Base-by-base conservation (phyloP, 129 eudicot genomes). In the Sambucus nigra region DNA sequence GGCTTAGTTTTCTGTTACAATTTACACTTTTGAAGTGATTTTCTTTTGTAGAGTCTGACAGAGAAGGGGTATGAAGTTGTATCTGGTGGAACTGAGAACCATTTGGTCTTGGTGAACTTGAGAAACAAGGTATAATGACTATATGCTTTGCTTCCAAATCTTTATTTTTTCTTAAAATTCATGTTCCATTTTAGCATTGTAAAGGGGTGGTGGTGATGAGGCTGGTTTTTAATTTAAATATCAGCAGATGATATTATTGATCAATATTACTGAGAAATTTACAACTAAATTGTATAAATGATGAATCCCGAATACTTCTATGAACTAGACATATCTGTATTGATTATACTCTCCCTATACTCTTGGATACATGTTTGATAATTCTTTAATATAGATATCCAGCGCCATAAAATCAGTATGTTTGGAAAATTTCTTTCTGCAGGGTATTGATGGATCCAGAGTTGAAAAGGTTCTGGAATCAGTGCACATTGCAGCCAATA, bases 371-470 rank as follows among this genome's bases (percentile, higher is more conserved):
- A n/a, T n/a, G n/a, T n/a, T n/a, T n/a, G n/a, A n/a, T n/a, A n/a
- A n/a, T n/a, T n/a, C n/a, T n/a, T n/a, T n/a, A n/a, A n/a, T n/a
- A n/a, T n/a, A n/a, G n/a, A n/a, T n/a, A n/a, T n/a, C n/a, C n/a
- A n/a, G n/a, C n/a, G n/a, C n/a, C n/a, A n/a, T n/a, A n/a, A n/a
- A n/a, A n/a, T n/a, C n/a, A n/a, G n/a, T n/a, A n/a, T n/a, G 27
- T 52, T 15, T 40, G 60, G 46, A 22, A 22, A 33, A 8, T 38
- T 24, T 15, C 25, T 54, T n/a, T 61, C 12, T 50, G 21, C 74
- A 88, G 94, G 91, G 96, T 64, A 88, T 88, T 64, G 96, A 88
- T 78, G 96, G 96, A 25, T 88, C 96, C 15, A 80, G 96, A 63
- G 96, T 88, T 40, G 96, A 88, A 67, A 88, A 88, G 61, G 96